phyloP scores from a whole-genome alignment of 345 rosid genomes.

The Laguncularia racemosa region DNA sequence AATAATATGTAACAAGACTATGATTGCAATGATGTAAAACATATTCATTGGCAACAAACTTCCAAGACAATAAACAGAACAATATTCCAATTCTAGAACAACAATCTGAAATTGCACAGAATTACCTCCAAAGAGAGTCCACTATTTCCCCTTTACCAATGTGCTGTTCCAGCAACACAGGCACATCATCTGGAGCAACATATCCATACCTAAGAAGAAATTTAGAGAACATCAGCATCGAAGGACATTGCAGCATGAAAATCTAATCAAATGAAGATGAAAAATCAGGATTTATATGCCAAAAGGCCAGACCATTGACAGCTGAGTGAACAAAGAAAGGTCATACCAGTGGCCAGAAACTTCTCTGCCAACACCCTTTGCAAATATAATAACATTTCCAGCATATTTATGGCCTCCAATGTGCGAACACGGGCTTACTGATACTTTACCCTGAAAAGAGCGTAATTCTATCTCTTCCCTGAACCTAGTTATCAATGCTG shows the following conservation, averaged over 20 bases:
- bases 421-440: constrained; percentile 96
- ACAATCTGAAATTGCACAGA: neutral
- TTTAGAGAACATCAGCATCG: neutral
- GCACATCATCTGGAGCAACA: constrained; percentile 76
- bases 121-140: constrained; percentile 79
- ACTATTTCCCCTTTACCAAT: constrained; percentile 68
- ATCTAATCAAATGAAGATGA: neutral
- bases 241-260: too few relatives aligned
- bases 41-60: too few relatives aligned
- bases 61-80: too few relatives aligned
- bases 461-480: constrained; percentile 71
- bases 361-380: constrained; percentile 42
- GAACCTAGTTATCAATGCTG: constrained; percentile 66
- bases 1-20: too few relatives aligned
- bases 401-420: constrained; percentile 95
- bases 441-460: constrained; percentile 77
- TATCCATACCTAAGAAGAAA: constrained; percentile 63
- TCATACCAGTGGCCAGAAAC: constrained; percentile 85
- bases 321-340: neutral
- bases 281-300: neutral
- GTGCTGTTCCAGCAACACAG: constrained; percentile 59
- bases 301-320: neutral
- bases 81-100: too few relatives aligned
- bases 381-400: constrained; percentile 88
- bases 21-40: too few relatives aligned